Percentiles rank a stretch among this genome's conserved stretches.
phyloP scores from a whole-genome alignment of 345 rosid genomes.

The Aurinia saxatilis region DNA sequence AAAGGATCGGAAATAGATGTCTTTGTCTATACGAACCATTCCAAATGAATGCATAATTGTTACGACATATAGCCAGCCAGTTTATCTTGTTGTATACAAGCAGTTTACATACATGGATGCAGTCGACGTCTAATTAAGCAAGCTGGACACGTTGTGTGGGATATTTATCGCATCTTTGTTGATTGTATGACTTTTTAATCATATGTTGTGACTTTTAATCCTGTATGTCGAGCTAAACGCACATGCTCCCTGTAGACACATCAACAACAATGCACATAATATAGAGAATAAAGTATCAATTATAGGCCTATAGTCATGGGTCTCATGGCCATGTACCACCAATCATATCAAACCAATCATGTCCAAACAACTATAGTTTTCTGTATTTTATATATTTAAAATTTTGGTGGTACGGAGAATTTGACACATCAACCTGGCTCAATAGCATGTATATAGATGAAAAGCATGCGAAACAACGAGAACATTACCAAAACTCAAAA shows the following conservation, averaged over 20 bases:
- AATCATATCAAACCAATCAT: background rate
- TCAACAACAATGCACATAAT: background rate
- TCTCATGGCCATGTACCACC: background rate
- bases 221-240: background rate
- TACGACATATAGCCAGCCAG: too few relatives aligned
- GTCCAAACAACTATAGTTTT: background rate
- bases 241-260: background rate
- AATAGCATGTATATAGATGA: background rate
- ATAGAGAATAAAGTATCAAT: background rate
- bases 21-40: too few relatives aligned
- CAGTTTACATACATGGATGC: too few relatives aligned
- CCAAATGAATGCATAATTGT: too few relatives aligned
- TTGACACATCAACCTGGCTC: slow-evolving; percentile 8
- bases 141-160: background rate
- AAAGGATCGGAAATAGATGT: too few relatives aligned
- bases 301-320: background rate
- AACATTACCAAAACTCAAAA: slow-evolving; percentile 8
- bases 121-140: too few relatives aligned
- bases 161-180: background rate
- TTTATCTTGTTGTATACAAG: too few relatives aligned
- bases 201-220: background rate
- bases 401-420: slow-evolving; percentile 11
- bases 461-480: slow-evolving; percentile 12
- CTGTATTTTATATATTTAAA: background rate
- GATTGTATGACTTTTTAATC: background rate